These are phyloP conservation scores for Solanum hybrid DNA, from an alignment of 305 asterid species.

Conservation along the genomic window DNA sequence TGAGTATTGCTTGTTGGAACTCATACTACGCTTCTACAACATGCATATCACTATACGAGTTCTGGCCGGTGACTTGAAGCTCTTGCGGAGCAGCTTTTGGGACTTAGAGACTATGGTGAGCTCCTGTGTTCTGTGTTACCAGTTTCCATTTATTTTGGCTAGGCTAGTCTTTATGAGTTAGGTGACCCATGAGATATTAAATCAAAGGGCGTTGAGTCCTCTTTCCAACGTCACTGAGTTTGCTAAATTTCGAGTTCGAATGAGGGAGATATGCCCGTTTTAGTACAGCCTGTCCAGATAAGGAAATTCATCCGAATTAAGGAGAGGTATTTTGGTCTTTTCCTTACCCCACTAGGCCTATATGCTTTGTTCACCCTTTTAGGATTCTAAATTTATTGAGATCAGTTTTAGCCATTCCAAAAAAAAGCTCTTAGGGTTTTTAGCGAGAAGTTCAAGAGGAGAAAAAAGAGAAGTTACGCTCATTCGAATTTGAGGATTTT, in stretches of 20 bases:
- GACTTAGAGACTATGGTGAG: not conserved
- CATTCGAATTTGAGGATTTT: no score
- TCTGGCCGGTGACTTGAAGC: not conserved
- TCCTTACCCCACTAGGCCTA: not conserved
- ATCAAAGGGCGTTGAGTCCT: not conserved
- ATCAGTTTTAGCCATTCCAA: not conserved
- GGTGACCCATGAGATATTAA: not conserved
- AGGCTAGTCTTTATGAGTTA: not conserved
- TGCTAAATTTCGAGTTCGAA: not conserved
- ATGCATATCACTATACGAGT: not conserved
- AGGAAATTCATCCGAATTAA: not conserved
- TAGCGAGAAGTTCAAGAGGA: no score
- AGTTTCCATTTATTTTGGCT: not conserved
- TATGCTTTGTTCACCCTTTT: not conserved
- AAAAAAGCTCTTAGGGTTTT: not conserved
- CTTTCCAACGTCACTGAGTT: not conserved
- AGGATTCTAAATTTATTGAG: not conserved
- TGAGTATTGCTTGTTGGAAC: not conserved
- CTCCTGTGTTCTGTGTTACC: not conserved
- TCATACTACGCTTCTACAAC: not conserved
- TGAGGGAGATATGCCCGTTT: not conserved
- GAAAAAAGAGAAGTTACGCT: not conserved
- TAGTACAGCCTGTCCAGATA: not conserved
- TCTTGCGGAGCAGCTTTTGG: not conserved
- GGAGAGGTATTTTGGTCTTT: no score